These are phyloP conservation scores for Umbelopsis sp. DNA, from an alignment of 192 early-diverging fungal genomes.

Conservation along the genomic window DNA sequence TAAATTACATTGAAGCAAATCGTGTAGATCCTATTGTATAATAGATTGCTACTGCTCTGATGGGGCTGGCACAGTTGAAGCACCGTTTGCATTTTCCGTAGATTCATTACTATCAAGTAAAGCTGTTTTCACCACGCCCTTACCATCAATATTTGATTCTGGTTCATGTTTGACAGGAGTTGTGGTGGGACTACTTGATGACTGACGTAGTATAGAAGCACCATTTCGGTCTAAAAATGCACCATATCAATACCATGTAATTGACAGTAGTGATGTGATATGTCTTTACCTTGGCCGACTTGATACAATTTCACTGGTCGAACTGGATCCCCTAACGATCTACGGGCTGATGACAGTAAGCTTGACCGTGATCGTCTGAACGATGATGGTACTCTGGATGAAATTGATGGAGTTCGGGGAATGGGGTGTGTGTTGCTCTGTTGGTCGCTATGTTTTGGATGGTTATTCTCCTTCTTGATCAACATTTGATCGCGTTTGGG, in stretches of 20 bases:
- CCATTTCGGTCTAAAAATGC: not conserved
- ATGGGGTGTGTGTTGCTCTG: not conserved
- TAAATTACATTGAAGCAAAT: no score
- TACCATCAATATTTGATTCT: no score
- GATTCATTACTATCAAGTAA: no score
- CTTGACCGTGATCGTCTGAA: not conserved
- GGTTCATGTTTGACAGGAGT: not conserved
- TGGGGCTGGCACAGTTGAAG: no score
- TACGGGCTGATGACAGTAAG: not conserved
- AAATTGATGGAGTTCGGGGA: not conserved
- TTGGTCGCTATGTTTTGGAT: not conserved
- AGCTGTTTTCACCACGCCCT: no score
- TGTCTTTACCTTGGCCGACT: not conserved
- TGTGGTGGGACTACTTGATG: not conserved
- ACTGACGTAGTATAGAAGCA: not conserved
- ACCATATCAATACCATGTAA: not conserved
- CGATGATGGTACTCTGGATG: not conserved
- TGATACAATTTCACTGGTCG: slow-evolving; percentile 5
- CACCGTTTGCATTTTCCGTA: no score
- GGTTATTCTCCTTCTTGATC: not conserved
- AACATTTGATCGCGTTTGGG: not conserved
- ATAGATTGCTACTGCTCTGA: no score
- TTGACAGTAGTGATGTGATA: no score
- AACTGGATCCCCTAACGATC: not conserved
- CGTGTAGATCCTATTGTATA: no score